Conservation (phyloP, 2,329 filamentous ascomycete species). For the Curvularia spicifera region DNA sequence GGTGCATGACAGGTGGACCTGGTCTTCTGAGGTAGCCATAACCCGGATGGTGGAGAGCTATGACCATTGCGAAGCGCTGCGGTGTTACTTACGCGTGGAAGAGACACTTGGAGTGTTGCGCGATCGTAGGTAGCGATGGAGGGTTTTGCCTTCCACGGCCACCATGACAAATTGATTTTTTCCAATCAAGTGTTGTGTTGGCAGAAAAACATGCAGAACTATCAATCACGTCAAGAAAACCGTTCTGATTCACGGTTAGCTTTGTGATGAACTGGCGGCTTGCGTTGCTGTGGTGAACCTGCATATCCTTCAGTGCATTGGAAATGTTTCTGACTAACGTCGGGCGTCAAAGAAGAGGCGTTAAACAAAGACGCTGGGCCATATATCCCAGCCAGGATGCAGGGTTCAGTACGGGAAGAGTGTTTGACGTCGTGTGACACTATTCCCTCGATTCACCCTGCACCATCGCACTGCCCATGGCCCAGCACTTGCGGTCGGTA, state of each 20-base stretch:
- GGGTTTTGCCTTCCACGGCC: not conserved
- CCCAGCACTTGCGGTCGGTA: slow-evolving; percentile 28
- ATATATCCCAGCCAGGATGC: slow-evolving; percentile 25
- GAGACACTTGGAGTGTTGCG: slow-evolving; percentile 8
- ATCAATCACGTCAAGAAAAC: not conserved
- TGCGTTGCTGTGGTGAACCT: slow-evolving; percentile 19
- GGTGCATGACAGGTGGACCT: slow-evolving; percentile 21
- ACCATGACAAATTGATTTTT: not conserved
- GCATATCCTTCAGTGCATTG: slow-evolving; percentile 18
- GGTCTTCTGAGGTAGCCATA: slow-evolving; percentile 12
- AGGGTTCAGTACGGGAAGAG: slow-evolving; percentile 38
- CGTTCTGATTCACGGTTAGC: not conserved
- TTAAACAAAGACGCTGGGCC: slow-evolving; percentile 23
- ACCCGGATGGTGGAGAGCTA: slow-evolving; percentile 16
- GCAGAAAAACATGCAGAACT: not conserved
- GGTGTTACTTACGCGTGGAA: slow-evolving; percentile 18
- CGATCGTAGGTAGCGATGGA: slow-evolving; percentile 4
- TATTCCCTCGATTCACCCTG: slow-evolving; percentile 42
- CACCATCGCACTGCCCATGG: slow-evolving; percentile 31
- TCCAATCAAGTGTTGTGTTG: not conserved
- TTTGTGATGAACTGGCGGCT: not conserved
- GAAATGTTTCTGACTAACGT: slow-evolving; percentile 26
- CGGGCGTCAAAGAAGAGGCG: not conserved
- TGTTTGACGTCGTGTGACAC: slow-evolving; percentile 47
- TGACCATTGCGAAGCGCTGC: slow-evolving; percentile 4